phyloP scores from a whole-genome alignment of 306 rosid species.

The Herpetospermum pedunculosum region DNA sequence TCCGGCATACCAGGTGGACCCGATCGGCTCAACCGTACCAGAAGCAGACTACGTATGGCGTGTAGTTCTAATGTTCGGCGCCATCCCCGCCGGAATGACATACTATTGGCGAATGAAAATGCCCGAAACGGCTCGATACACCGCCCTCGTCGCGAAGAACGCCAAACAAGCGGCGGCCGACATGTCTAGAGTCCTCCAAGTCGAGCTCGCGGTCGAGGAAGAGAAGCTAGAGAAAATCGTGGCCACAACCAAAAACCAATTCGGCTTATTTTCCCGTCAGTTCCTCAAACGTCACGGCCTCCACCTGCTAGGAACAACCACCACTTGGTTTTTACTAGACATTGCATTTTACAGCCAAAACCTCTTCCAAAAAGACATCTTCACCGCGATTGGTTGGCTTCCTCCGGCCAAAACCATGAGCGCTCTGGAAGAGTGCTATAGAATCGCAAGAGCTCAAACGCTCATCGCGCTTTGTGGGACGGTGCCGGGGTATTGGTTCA shows the following conservation, averaged over 20 bases:
- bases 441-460: conserved; percentile 69
- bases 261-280: conserved; percentile 46
- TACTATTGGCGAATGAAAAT: conserved; percentile 96
- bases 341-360: conserved; percentile 86
- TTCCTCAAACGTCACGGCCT: conserved; percentile 57
- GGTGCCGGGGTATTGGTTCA: conserved; percentile 90
- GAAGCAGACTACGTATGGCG: conserved; percentile 78
- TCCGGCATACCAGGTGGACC: conserved; percentile 21
- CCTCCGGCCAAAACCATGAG: conserved; percentile 52
- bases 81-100: conserved; percentile 56
- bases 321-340: conserved; percentile 73
- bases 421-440: conserved; percentile 58
- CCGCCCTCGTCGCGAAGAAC: conserved; percentile 62
- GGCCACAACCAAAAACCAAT: conserved; percentile 11
- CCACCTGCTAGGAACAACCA: conserved; percentile 63
- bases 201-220: conserved; percentile 41
- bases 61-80: conserved; percentile 57
- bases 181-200: conserved; percentile 77
- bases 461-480: conserved; percentile 77
- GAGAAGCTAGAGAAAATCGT: conserved; percentile 15
- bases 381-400: conserved; percentile 67
- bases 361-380: conserved; percentile 86
- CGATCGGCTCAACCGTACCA: conserved; percentile 20
- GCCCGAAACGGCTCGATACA: conserved; percentile 89
- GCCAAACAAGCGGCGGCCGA: conserved; percentile 63